phyloP scores from a whole-genome alignment of 2,329 filamentous ascomycete genomes.

The Dactylellina leptospora region DNA sequence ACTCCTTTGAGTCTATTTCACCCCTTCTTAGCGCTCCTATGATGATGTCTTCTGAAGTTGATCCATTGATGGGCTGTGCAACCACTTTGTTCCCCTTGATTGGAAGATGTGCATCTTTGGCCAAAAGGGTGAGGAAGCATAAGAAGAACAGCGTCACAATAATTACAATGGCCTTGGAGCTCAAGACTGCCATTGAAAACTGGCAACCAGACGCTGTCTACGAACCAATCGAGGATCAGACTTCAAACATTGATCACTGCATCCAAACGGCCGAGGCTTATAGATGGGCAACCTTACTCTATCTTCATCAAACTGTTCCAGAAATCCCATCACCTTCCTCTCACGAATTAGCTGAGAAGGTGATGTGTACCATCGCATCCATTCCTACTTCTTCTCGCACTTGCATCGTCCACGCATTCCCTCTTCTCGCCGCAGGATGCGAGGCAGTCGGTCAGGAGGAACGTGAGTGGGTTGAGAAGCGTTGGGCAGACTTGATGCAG shows the following conservation, averaged over 20 bases:
- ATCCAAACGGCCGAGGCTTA: slow-evolving; percentile 73
- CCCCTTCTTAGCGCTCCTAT: slow-evolving; percentile 54
- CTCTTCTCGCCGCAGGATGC: slow-evolving; percentile 73
- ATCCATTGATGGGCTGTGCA: slow-evolving; percentile 76
- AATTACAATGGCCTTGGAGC: slow-evolving; percentile 69
- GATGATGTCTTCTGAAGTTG: slow-evolving; percentile 67
- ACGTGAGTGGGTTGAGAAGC: slow-evolving; percentile 70
- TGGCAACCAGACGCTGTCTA: slow-evolving; percentile 70
- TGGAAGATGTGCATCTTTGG: slow-evolving; percentile 71
- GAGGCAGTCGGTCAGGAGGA: slow-evolving; percentile 70
- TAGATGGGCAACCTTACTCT: slow-evolving; percentile 72
- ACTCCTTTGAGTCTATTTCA: slow-evolving; percentile 57
- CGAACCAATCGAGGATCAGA: slow-evolving; percentile 70
- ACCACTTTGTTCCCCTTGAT: slow-evolving; percentile 74
- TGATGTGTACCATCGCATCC: slow-evolving; percentile 70
- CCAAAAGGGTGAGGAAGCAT: slow-evolving; percentile 69
- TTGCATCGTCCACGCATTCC: slow-evolving; percentile 75
- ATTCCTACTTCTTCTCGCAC: slow-evolving; percentile 71
- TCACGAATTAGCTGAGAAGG: slow-evolving; percentile 69
- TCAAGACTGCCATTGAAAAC: slow-evolving; percentile 69
- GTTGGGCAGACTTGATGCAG: slow-evolving; percentile 70
- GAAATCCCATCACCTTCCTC: slow-evolving; percentile 71
- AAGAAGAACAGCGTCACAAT: slow-evolving; percentile 67
- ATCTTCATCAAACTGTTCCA: slow-evolving; percentile 73
- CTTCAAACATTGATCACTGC: slow-evolving; percentile 69